These are phyloP conservation scores for Rosa hybrid DNA, from an alignment of 331 rosid species.

Conservation along the genomic window DNA sequence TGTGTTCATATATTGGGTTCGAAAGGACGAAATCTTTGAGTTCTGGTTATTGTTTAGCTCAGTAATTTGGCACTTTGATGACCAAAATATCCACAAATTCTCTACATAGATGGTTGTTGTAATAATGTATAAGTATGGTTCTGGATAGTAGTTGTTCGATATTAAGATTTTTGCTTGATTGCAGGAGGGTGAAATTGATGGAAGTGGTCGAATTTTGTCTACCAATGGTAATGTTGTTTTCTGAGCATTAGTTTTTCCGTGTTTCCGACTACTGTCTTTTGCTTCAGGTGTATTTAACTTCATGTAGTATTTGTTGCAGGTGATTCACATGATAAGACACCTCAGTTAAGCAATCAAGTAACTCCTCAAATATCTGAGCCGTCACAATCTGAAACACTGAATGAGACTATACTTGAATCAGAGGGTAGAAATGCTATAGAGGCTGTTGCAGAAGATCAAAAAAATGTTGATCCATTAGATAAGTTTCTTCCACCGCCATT, in stretches of 20 bases:
- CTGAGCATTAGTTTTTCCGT: not conserved
- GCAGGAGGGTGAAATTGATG: conserved; percentile 80
- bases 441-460: conserved; percentile 51
- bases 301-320: conserved; percentile 44
- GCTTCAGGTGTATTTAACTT: not conserved
- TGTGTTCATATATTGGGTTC: not conserved
- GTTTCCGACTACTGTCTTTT: not conserved
- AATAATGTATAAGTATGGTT: not conserved
- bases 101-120: not conserved
- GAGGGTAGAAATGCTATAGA: conserved; percentile 50
- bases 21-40: not conserved
- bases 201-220: conserved; percentile 48
- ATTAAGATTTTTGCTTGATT: conserved; percentile 2
- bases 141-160: not conserved
- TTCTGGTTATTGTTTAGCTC: too few species aligned
- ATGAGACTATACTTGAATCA: conserved; percentile 38
- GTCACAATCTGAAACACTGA: conserved; percentile 50
- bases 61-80: too few species aligned
- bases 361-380: conserved; percentile 54
- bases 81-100: too few species aligned
- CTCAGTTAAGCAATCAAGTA: conserved; percentile 46
- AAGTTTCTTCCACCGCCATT: conserved; percentile 78
- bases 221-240: conserved; percentile 48
- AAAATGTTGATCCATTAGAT: conserved; percentile 51
- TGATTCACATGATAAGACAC: conserved; percentile 54